phyloP scores from a whole-genome alignment of 2,329 filamentous ascomycete genomes.

The Ophiostoma perfectum region DNA sequence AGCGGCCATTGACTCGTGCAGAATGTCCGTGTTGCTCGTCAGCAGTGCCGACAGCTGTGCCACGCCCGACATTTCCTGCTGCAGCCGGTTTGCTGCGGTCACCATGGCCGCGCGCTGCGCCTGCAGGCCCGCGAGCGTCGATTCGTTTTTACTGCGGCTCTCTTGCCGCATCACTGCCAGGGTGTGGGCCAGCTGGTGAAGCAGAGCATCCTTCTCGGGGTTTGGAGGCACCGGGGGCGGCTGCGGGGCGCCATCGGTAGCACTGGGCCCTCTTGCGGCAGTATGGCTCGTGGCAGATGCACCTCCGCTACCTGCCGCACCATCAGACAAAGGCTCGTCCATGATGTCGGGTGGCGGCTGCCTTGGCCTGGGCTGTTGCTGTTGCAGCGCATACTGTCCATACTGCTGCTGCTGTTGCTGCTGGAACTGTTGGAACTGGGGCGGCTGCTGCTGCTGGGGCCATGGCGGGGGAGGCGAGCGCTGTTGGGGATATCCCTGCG shows the following conservation, averaged over 20 bases:
- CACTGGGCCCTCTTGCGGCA: slow-evolving; percentile 21
- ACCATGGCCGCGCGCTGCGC: slow-evolving; percentile 76
- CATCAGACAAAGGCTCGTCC: slow-evolving; percentile 48
- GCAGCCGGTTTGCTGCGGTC: slow-evolving; percentile 61
- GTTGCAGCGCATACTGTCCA: slow-evolving; percentile 29
- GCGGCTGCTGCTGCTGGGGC: slow-evolving; percentile 24
- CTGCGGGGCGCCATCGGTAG: slow-evolving; percentile 35
- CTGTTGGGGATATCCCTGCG: slow-evolving; percentile 25
- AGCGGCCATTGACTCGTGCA: slow-evolving; percentile 69
- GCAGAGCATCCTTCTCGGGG: slow-evolving; percentile 85
- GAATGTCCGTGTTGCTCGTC: slow-evolving; percentile 68
- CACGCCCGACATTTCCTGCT: slow-evolving; percentile 67
- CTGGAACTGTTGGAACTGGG: slow-evolving; percentile 30
- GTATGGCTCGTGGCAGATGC: slow-evolving; percentile 40
- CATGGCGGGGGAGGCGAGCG: slow-evolving; percentile 18
- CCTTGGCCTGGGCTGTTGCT: slow-evolving; percentile 35
- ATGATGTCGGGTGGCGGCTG: slow-evolving; percentile 50
- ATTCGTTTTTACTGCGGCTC: slow-evolving; percentile 64
- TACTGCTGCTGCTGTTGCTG: slow-evolving; percentile 25
- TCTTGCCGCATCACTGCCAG: slow-evolving; percentile 64
- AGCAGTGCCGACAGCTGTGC: slow-evolving; percentile 66
- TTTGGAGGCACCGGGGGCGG: slow-evolving; percentile 89
- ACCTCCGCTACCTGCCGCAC: slow-evolving; percentile 23
- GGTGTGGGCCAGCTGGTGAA: slow-evolving; percentile 67
- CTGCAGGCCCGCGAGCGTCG: slow-evolving; percentile 67